Percentiles rank a stretch among this genome's conserved stretches.
Conservation (phyloP, 176 grass and related monocot genomes). For the Raddia guianensis region DNA sequence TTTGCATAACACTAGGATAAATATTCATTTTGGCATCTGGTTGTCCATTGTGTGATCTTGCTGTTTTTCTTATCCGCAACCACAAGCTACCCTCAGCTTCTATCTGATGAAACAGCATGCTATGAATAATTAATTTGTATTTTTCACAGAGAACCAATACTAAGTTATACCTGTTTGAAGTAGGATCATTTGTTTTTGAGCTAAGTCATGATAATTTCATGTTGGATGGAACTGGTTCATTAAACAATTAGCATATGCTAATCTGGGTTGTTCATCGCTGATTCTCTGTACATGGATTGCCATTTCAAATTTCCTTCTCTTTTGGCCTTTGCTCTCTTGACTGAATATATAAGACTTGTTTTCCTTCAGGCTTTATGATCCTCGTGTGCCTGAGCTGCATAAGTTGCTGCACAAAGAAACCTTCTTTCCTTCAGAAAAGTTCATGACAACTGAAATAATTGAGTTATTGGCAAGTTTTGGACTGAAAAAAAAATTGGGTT, state of each 20-base stretch:
- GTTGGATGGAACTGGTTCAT: not conserved
- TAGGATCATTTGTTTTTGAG: not conserved
- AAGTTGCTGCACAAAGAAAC: slow-evolving; percentile 89
- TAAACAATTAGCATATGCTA: not conserved
- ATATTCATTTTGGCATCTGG: not conserved
- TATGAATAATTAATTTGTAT: not conserved
- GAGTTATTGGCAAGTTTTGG: slow-evolving; percentile 79
- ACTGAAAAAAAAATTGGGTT: slow-evolving; percentile 78
- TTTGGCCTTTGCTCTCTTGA: slow-evolving; percentile 9
- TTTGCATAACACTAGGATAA: slow-evolving; percentile 26
- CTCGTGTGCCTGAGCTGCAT: slow-evolving; percentile 74
- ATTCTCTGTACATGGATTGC: slow-evolving; percentile 16
- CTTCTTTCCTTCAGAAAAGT: slow-evolving; percentile 89
- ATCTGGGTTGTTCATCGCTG: not conserved
- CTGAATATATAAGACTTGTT: slow-evolving; percentile 34
- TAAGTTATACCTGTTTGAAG: not conserved
- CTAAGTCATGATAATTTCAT: not conserved
- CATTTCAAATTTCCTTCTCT: slow-evolving; percentile 22
- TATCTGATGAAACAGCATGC: slow-evolving; percentile 16
- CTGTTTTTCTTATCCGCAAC: not conserved
- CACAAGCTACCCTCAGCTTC: no score
- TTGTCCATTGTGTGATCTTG: not conserved
- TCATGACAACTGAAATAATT: slow-evolving; percentile 66
- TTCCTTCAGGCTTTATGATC: slow-evolving; percentile 91
- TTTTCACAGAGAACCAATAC: not conserved